Percentiles rank a stretch among this genome's conserved stretches.
Conservation (phyloP, 2,329 filamentous ascomycete species). For the Aspergillus hiratsukae region DNA sequence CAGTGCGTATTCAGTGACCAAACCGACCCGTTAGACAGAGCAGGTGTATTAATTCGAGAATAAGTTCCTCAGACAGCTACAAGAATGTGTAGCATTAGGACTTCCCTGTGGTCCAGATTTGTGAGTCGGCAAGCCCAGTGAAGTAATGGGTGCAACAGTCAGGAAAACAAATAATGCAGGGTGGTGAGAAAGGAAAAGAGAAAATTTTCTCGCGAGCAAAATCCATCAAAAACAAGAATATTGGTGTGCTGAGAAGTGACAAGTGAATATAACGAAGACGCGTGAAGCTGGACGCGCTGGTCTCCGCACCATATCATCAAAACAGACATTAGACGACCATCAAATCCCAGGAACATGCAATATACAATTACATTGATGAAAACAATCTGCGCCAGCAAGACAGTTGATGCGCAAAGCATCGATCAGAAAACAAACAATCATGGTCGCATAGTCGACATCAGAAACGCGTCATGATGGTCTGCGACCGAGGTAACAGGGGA, state of each 20-base stretch:
- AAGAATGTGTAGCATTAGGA: neutral
- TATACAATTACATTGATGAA: constrained; percentile 10
- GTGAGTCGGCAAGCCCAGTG: constrained; percentile 2
- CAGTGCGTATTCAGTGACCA: neutral
- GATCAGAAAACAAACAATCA: neutral
- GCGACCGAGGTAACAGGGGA: constrained; percentile 23
- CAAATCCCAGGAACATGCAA: neutral
- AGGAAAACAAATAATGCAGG: neutral
- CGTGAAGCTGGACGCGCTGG: neutral
- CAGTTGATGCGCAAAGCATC: neutral
- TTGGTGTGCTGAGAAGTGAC: neutral
- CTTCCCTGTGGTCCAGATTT: neutral
- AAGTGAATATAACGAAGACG: neutral
- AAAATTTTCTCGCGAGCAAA: neutral
- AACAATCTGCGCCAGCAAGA: constrained; percentile 6
- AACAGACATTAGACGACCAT: neutral
- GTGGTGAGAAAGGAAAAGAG: neutral
- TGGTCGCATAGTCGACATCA: constrained; percentile 8
- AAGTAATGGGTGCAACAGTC: neutral
- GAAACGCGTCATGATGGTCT: constrained; percentile 26
- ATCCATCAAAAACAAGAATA: neutral
- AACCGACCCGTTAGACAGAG: neutral
- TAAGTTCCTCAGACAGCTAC: neutral
- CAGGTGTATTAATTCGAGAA: neutral
- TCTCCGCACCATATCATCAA: neutral